A percentile compares a stretch with the other conserved stretches of the same genome.
Evolutionary conservation across 345 rosid species (phyloP).

Genomic region (Populus simonii): DNA sequence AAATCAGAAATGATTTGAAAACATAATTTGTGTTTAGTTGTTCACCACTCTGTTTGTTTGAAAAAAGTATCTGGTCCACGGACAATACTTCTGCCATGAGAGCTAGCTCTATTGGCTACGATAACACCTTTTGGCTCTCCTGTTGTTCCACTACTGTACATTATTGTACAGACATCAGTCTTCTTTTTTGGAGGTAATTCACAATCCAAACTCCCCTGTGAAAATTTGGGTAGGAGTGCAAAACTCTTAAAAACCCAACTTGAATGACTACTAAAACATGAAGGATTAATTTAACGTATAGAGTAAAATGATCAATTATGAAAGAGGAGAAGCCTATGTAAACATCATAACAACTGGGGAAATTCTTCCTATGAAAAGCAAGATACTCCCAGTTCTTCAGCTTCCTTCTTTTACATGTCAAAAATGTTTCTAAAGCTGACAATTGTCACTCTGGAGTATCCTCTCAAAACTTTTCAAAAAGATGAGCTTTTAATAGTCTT

Average conservation of each 20-base stretch:
- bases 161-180: conserved; percentile 75
- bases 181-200: conserved; percentile 64
- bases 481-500: not conserved
- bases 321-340: not conserved
- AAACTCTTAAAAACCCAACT: not conserved
- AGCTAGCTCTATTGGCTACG: conserved; percentile 47
- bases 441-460: not conserved
- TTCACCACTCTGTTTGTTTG: conserved; percentile 66
- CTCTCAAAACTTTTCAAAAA: not conserved
- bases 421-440: conserved; percentile 61
- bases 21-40: not conserved
- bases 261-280: not conserved
- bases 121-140: conserved; percentile 98
- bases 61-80: conserved; percentile 55
- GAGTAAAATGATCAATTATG: not conserved
- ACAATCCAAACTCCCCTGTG: conserved; percentile 58
- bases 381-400: conserved; percentile 63
- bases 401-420: conserved; percentile 61
- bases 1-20: not conserved
- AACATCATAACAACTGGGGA: conserved; percentile 44
- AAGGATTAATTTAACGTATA: not conserved
- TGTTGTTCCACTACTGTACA: conserved; percentile 98
- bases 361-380: conserved; percentile 85
- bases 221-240: not conserved
- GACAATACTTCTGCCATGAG: conserved; percentile 70